A percentile compares a stretch with the other conserved stretches of the same genome.
Evolutionary conservation across 306 rosid species (phyloP).

Genomic region (Fagus sylvatica): DNA sequence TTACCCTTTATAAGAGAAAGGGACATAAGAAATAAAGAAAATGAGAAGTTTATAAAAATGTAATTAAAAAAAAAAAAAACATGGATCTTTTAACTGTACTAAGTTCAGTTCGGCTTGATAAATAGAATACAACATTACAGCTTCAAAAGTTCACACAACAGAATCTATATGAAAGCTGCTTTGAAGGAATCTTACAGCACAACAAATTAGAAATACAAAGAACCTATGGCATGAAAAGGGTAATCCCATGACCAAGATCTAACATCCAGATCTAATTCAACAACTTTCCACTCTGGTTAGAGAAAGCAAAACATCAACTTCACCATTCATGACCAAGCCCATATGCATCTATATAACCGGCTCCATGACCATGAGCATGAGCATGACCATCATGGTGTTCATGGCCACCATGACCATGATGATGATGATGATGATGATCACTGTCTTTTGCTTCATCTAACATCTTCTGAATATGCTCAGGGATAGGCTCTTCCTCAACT

Average conservation of each 20-base stretch:
- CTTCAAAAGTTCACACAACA: neutral
- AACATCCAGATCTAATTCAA: neutral
- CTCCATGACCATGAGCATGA: slow-evolving; percentile 45
- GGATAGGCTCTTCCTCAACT: slow-evolving; percentile 60
- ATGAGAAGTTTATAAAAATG: too few species aligned
- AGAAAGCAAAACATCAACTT: slow-evolving; percentile 11
- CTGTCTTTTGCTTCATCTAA: slow-evolving; percentile 53
- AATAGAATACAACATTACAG: slow-evolving; percentile 3
- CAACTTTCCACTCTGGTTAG: neutral
- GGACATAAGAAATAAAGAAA: too few species aligned
- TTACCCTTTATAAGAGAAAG: neutral
- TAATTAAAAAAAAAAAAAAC: too few species aligned
- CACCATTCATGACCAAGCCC: slow-evolving; percentile 74
- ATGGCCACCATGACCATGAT: slow-evolving; percentile 25
- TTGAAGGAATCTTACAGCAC: neutral
- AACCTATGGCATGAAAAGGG: neutral
- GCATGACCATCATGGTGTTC: slow-evolving; percentile 31
- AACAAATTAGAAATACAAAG: neutral
- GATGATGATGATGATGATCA: slow-evolving; percentile 33
- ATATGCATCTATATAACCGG: slow-evolving; percentile 62
- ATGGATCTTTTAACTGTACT: too few species aligned
- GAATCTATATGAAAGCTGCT: neutral
- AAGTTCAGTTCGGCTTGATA: neutral
- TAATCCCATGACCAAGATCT: neutral
- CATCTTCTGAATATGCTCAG: slow-evolving; percentile 66